A percentile compares a stretch with the other conserved stretches of the same genome.
phyloP scores from a whole-genome alignment of 352 stramenopile species.

The Phytophthora ohioensis region DNA sequence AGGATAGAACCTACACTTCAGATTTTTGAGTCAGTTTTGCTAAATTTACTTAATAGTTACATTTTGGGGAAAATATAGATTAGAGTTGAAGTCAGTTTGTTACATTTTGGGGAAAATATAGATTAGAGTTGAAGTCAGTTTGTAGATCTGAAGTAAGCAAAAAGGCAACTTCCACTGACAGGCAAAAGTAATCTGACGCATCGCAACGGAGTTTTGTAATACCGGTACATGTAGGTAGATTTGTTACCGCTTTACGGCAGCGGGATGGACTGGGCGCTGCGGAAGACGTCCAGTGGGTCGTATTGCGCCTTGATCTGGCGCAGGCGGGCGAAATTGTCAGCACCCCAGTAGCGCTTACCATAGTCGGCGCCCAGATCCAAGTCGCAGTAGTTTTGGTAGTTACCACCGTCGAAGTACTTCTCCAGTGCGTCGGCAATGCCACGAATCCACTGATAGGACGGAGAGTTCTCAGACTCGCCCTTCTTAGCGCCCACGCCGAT shows the following conservation, averaged over 20 bases:
- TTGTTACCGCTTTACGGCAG: conserved; percentile 26
- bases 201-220: not conserved
- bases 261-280: conserved; percentile 65
- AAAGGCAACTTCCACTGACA: conserved; percentile 8
- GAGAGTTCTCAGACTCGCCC: conserved; percentile 45
- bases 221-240: too few species aligned
- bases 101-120: too few species aligned
- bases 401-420: conserved; percentile 54
- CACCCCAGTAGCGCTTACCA: conserved; percentile 56
- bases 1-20: not conserved
- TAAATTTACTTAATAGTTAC: too few species aligned
- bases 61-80: too few species aligned
- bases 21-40: too few species aligned
- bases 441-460: conserved; percentile 53
- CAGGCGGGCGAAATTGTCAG: conserved; percentile 56
- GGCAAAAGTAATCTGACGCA: too few species aligned
- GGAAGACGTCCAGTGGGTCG: conserved; percentile 60
- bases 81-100: not conserved
- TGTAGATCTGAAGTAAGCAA: not conserved
- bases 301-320: conserved; percentile 60
- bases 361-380: conserved; percentile 56
- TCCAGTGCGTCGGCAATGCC: conserved; percentile 44
- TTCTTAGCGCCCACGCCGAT: conserved; percentile 51
- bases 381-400: conserved; percentile 75
- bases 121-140: not conserved